Base-by-base conservation (phyloP, 805 yeast species). In the Cyberlindnera mississippiensis region DNA sequence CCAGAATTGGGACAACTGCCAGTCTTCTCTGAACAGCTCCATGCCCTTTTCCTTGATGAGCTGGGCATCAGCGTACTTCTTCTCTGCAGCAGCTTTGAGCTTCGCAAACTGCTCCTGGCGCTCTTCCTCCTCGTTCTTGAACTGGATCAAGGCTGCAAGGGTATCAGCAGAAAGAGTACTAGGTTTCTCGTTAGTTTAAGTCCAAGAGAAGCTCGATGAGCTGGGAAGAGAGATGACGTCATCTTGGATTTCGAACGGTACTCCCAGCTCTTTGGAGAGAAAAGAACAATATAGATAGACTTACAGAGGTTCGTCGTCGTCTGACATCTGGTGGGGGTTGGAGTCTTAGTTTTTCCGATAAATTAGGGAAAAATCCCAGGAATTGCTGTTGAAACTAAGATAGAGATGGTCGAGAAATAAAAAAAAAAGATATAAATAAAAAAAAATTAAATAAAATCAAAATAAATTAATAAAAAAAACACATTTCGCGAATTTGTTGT, bases 1-100 rank as follows among this genome's bases (percentile, higher is more conserved):
- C 59, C 97, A 89, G 64, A 89, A 89, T 62, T 89, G 97, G 1
- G 96, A 87, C 29, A 90, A 69, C 57, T 87, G 93, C 97, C 97
- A 89, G 63, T 89, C 96, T 62, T 89, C 96, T 57, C 84, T 72
- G 61, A 89, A 89, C 29, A 78, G 70, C 40, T 82, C 86, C 62
- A 90, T 90, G 16, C 80, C 75, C 41, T 75, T 62, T 37, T 57
- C 55, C 19, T 46, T 49, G 26, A 60, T 51, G 15, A 46, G 36
- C 44, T 56, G 56, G 20, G 59, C 53, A 13, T 52, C 51, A 38
- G 62, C 61, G 24, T 53, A 59, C 19, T 52, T 54, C 6, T 62
- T 59, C 26, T 75, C 72, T 50, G 85, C 88, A 9, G 90, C 85
- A 18, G 69, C 59, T 56, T 88, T 86, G 55, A 89, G 88, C 32